Conservation (phyloP, 176 grass and related monocot species). For the Musa itinerans region DNA sequence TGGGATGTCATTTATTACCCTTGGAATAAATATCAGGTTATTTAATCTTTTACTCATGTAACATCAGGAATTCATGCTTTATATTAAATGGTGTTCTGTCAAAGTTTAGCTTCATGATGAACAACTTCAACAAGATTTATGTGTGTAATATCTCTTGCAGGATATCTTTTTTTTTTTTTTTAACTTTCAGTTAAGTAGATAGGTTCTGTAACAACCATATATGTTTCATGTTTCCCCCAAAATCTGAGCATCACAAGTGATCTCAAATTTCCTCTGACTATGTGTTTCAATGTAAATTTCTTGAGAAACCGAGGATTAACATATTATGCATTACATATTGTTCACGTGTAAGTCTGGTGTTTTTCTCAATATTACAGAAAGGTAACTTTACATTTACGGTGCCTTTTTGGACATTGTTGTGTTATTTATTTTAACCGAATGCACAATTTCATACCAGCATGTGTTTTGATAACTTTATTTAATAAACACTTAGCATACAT, state of each 20-base stretch:
- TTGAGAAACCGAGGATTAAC: too few species aligned
- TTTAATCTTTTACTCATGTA: constrained; percentile 17
- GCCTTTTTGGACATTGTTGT: too few species aligned
- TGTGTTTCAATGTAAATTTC: too few species aligned
- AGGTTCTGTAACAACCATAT: neutral
- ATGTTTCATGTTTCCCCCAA: neutral
- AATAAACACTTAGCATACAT: too few species aligned
- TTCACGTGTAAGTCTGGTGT: too few species aligned
- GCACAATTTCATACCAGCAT: too few species aligned
- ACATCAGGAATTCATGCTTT: constrained; percentile 6
- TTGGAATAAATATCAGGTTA: constrained; percentile 95
- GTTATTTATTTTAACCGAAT: too few species aligned
- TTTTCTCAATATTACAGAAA: too few species aligned
- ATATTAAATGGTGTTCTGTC: neutral
- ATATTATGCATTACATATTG: too few species aligned
- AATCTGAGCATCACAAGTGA: neutral
- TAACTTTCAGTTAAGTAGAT: neutral
- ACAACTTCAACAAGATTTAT: neutral
- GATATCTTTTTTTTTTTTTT: neutral
- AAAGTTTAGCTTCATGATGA: neutral
- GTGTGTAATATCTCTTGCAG: neutral
- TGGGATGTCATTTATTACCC: constrained; percentile 72
- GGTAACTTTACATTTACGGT: too few species aligned
- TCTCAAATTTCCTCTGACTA: too few species aligned
- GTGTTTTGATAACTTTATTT: too few species aligned